phyloP scores from a whole-genome alignment of 352 stramenopile genomes.

The Stramenopiles sp. region DNA sequence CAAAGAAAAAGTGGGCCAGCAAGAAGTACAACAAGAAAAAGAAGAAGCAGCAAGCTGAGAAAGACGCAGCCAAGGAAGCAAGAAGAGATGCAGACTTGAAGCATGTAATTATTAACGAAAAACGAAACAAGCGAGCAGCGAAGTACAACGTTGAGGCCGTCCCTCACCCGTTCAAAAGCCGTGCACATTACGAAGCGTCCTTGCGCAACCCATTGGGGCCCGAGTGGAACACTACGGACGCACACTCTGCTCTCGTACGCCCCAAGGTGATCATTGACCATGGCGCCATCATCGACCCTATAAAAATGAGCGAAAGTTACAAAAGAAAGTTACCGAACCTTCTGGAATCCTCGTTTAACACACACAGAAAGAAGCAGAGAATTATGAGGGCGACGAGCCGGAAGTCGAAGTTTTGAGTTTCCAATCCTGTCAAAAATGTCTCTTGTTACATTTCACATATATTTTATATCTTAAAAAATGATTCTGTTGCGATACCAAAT shows the following conservation, averaged over 20 bases:
- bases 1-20: background rate
- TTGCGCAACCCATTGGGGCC: background rate
- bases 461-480: no score
- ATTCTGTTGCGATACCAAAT: no score
- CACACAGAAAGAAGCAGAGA: background rate
- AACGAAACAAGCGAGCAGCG: background rate
- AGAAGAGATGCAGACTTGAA: background rate
- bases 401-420: no score
- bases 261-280: background rate
- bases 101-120: background rate
- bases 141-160: constrained; percentile 7
- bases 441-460: no score
- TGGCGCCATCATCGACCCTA: background rate
- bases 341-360: background rate
- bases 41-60: background rate
- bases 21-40: background rate
- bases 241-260: background rate
- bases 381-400: background rate
- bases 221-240: background rate
- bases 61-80: background rate
- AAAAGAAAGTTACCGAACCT: background rate
- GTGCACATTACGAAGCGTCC: background rate
- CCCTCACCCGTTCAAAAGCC: background rate
- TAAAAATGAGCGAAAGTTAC: constrained; percentile 5
- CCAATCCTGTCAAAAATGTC: no score